A percentile compares a stretch with the other conserved stretches of the same genome.
phyloP scores from a whole-genome alignment of 768 basidiomycete genomes.

The Cystobasidium tubakii region DNA sequence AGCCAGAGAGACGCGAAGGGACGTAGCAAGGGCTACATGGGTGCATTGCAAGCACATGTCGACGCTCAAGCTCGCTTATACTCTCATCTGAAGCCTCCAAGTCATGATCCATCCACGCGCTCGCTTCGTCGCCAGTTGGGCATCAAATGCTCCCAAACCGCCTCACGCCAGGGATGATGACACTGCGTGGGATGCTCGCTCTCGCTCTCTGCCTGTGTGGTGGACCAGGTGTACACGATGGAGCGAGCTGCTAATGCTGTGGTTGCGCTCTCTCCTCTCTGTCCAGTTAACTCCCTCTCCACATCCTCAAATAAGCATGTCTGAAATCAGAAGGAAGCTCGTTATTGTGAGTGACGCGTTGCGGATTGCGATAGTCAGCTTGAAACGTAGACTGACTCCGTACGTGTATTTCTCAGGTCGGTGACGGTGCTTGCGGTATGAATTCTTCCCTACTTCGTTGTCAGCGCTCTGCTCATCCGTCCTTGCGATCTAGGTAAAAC shows the following conservation, averaged over 20 bases:
- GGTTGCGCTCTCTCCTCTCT: neutral
- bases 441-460: slow-evolving; percentile 5
- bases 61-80: too few relatives aligned
- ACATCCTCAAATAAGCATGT: slow-evolving; percentile 56
- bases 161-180: neutral
- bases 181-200: neutral
- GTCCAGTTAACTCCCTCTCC: too few relatives aligned
- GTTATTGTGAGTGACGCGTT: slow-evolving; percentile 71
- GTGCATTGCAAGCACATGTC: too few relatives aligned
- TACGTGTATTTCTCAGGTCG: too few relatives aligned
- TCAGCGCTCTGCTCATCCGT: neutral
- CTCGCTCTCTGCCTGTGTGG: neutral
- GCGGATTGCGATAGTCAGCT: too few relatives aligned
- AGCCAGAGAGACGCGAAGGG: too few relatives aligned
- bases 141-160: neutral
- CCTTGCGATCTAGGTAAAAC: slow-evolving; percentile 56
- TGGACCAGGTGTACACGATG: too few relatives aligned
- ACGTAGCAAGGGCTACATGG: too few relatives aligned
- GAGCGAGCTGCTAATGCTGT: neutral
- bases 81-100: too few relatives aligned
- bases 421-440: slow-evolving; percentile 68
- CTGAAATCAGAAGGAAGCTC: slow-evolving; percentile 96
- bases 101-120: too few relatives aligned
- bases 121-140: neutral
- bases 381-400: too few relatives aligned